Evolutionary conservation across 2,329 filamentous ascomycete genomes (phyloP).

Genomic region (Cytospora piceicola): DNA sequence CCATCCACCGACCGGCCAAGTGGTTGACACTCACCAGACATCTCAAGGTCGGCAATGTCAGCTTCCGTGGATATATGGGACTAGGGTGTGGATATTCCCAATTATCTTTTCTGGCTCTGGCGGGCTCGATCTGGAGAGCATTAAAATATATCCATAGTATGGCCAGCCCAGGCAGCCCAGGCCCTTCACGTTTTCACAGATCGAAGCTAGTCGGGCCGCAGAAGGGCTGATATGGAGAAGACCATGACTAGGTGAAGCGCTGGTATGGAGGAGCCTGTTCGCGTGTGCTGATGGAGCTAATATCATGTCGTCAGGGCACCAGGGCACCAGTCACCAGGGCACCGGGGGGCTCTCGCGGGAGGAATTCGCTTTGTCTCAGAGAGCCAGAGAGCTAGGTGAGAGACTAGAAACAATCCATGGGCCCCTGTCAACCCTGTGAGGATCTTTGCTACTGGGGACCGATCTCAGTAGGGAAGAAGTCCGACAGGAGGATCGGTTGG

Average conservation of each 20-base stretch:
- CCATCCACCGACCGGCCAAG: neutral
- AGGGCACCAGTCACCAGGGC: constrained; percentile 16
- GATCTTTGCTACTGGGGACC: neutral
- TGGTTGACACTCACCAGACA: neutral
- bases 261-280: neutral
- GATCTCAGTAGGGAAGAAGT: neutral
- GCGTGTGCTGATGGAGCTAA: constrained; percentile 21
- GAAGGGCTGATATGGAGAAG: too few species aligned
- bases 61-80: too few species aligned
- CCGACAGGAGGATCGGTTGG: neutral
- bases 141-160: too few species aligned
- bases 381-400: neutral
- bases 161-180: neutral
- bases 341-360: too few species aligned
- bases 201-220: neutral
- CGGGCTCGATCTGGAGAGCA: too few species aligned
- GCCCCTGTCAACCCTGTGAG: neutral
- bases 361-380: neutral
- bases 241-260: constrained; percentile 4
- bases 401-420: neutral
- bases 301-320: constrained; percentile 24
- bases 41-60: too few species aligned
- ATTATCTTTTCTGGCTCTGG: too few species aligned
- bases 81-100: too few species aligned
- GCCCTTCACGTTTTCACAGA: neutral